A percentile compares a stretch with the other conserved stretches of the same genome.
These are phyloP conservation scores for Groenewaldozyma salmanticensis DNA, from an alignment of 805 yeast species.

Conservation along the genomic window DNA sequence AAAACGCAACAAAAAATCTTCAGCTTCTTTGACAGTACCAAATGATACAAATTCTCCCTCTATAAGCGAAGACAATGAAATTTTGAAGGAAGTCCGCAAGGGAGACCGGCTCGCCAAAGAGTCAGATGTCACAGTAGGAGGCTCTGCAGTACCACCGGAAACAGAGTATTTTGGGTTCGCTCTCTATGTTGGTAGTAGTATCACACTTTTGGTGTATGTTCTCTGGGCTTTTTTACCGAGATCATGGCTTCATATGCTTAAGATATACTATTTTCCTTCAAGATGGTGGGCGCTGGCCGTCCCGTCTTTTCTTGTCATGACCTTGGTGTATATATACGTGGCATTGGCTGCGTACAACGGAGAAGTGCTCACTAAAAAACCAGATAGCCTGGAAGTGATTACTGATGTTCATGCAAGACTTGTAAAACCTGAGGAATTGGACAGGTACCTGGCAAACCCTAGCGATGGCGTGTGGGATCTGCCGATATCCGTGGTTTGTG, in stretches of 20 bases:
- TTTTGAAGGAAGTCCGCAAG: slow-evolving; percentile 5
- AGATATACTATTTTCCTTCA: slow-evolving; percentile 70
- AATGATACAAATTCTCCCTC: no score
- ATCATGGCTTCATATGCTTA: slow-evolving; percentile 38
- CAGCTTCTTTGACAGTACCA: no score
- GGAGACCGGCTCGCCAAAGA: slow-evolving; percentile 27
- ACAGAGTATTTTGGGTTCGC: slow-evolving; percentile 87
- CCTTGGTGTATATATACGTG: slow-evolving; percentile 63
- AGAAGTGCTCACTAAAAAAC: slow-evolving; percentile 57
- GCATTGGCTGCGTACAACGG: slow-evolving; percentile 63
- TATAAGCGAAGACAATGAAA: neutral
- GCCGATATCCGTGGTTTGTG: slow-evolving; percentile 40
- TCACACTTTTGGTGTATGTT: slow-evolving; percentile 46
- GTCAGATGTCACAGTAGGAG: slow-evolving; percentile 30
- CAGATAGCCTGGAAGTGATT: slow-evolving; percentile 53
- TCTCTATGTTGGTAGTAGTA: slow-evolving; percentile 56
- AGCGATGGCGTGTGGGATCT: slow-evolving; percentile 85
- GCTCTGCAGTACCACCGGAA: slow-evolving; percentile 29
- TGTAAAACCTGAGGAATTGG: slow-evolving; percentile 26
- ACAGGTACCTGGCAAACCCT: slow-evolving; percentile 41
- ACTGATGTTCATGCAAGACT: slow-evolving; percentile 54
- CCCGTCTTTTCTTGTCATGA: slow-evolving; percentile 61
- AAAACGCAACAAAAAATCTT: no score
- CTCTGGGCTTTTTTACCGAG: slow-evolving; percentile 73
- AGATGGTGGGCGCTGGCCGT: slow-evolving; percentile 84